Evolutionary conservation across 164 flowering plant genomes (phyloP).

Genomic region (Vitis rupestris): DNA sequence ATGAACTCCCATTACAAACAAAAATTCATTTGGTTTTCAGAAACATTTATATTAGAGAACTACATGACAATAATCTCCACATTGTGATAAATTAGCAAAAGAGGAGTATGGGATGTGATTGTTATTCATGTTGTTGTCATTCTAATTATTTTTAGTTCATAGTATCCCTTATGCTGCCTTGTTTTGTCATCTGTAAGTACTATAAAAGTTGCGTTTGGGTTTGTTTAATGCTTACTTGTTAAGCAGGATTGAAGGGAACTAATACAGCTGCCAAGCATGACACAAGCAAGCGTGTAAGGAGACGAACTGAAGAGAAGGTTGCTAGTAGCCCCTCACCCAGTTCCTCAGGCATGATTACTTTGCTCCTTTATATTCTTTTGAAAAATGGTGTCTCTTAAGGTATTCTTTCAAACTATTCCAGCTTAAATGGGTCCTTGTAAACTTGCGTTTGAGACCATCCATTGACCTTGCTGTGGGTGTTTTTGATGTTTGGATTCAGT

Average conservation of each 20-base stretch:
- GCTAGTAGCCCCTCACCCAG: conserved; percentile 21
- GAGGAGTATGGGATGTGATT: no score
- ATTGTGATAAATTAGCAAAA: no score
- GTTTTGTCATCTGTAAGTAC: no score
- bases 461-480: no score
- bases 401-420: not conserved
- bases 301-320: conserved; percentile 11
- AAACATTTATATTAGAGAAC: no score
- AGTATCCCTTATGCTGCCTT: no score
- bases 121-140: not conserved
- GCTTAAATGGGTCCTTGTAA: not conserved
- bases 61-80: no score
- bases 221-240: no score
- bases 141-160: not conserved
- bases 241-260: conserved; percentile 10
- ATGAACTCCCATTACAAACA: no score
- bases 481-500: not conserved
- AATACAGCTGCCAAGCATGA: conserved; percentile 6
- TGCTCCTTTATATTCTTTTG: not conserved
- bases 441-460: not conserved
- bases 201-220: no score
- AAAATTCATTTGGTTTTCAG: no score
- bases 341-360: conserved; percentile 19
- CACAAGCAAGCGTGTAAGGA: conserved; percentile 4
- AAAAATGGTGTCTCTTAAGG: not conserved